phyloP scores from a whole-genome alignment of 1,284 basidiomycete species.

The Pseudozyma pruni region DNA sequence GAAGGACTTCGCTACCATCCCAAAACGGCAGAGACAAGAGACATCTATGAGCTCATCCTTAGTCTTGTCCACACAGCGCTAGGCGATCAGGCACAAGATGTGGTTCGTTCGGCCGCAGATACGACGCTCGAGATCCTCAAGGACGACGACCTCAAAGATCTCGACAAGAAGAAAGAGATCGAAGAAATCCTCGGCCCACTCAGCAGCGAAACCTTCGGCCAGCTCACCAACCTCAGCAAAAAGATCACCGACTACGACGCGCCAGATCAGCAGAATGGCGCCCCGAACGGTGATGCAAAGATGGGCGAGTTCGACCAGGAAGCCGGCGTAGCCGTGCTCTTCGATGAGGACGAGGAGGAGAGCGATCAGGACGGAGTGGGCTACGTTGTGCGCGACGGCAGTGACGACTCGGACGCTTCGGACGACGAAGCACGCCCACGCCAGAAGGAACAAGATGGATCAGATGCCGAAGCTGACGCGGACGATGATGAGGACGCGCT shows the following conservation, averaged over 20 bases:
- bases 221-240: conserved; percentile 87
- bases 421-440: conserved; percentile 72
- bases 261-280: conserved; percentile 68
- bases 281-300: conserved; percentile 75
- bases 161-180: conserved; percentile 96
- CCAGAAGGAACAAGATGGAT: conserved; percentile 72
- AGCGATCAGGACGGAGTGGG: conserved; percentile 89
- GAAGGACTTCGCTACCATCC: conserved; percentile 93
- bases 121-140: conserved; percentile 89
- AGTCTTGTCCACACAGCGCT: conserved; percentile 75
- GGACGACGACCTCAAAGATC: conserved; percentile 89
- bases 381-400: conserved; percentile 75
- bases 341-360: conserved; percentile 76
- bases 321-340: conserved; percentile 67
- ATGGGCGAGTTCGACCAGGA: conserved; percentile 82
- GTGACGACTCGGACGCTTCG: conserved; percentile 77
- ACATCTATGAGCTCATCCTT: conserved; percentile 93
- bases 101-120: conserved; percentile 93
- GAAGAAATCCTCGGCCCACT: conserved; percentile 81
- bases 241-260: conserved; percentile 97
- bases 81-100: conserved; percentile 94
- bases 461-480: conserved; percentile 78
- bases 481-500: conserved; percentile 78
- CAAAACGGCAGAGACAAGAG: conserved; percentile 89
- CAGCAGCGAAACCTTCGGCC: conserved; percentile 81